Percentiles rank a stretch among this genome's conserved stretches.
phyloP scores from a whole-genome alignment of 306 rosid species.

The Prunus kanzakura region DNA sequence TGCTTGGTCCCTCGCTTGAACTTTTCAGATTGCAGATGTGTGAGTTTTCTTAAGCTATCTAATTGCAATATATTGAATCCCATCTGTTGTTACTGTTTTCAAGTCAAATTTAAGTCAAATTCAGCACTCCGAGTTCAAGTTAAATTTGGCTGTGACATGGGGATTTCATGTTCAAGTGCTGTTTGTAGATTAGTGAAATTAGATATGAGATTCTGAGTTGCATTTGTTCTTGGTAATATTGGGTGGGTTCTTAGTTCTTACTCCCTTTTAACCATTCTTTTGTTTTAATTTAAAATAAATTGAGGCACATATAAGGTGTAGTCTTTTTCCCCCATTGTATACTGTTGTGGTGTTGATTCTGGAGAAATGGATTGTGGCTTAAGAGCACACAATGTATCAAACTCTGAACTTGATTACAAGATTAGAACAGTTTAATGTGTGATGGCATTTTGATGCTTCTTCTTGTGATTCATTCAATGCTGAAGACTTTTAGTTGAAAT shows the following conservation, averaged over 20 bases:
- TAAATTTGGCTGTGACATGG: neutral
- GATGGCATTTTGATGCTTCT: neutral
- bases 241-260: neutral
- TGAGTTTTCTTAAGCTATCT: neutral
- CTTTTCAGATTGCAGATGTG: neutral
- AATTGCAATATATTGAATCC: neutral
- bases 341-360: no score
- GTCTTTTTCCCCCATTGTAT: no score
- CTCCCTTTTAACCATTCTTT: neutral
- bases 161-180: neutral
- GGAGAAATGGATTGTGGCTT: neutral
- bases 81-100: neutral
- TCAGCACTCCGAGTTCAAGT: neutral
- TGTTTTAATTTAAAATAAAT: neutral
- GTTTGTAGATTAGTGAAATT: neutral
- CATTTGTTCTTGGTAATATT: neutral
- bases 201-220: neutral
- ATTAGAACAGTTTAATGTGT: neutral
- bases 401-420: neutral
- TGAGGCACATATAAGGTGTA: no score
- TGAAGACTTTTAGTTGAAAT: neutral
- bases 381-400: neutral
- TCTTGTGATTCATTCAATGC: neutral
- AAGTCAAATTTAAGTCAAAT: neutral
- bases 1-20: neutral